phyloP scores from a whole-genome alignment of 202 grass and related monocot species.

The Alloteropsis angusta region DNA sequence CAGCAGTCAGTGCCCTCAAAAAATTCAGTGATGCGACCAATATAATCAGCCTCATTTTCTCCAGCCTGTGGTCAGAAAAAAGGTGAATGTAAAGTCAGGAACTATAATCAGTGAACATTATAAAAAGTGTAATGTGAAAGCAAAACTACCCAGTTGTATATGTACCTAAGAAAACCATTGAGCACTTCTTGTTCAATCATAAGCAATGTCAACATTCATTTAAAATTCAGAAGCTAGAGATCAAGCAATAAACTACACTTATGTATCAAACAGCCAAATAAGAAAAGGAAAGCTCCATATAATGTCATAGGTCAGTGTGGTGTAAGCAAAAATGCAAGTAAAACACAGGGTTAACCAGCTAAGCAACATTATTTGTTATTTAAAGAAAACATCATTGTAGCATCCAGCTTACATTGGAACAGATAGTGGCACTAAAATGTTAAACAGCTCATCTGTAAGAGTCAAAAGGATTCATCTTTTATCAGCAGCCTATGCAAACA shows the following conservation, averaged over 20 bases:
- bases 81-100: not conserved
- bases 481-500: not conserved
- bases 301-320: not conserved
- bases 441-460: not conserved
- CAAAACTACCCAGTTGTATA: not conserved
- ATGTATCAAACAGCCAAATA: not conserved
- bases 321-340: not conserved
- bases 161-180: not conserved
- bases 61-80: conserved; percentile 35
- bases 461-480: not conserved
- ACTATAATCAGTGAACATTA: not conserved
- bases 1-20: conserved; percentile 37
- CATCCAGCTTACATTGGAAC: not conserved
- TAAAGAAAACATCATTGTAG: not conserved
- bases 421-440: not conserved
- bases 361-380: not conserved
- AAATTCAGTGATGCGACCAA: conserved; percentile 61
- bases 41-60: conserved; percentile 49
- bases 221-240: not conserved
- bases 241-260: not conserved
- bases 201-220: not conserved
- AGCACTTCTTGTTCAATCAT: not conserved
- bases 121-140: not conserved
- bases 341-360: not conserved
- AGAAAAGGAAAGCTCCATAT: not conserved